Evolutionary conservation across 1,284 basidiomycete genomes (phyloP).

Genomic region (Ganoderma meredithae): DNA sequence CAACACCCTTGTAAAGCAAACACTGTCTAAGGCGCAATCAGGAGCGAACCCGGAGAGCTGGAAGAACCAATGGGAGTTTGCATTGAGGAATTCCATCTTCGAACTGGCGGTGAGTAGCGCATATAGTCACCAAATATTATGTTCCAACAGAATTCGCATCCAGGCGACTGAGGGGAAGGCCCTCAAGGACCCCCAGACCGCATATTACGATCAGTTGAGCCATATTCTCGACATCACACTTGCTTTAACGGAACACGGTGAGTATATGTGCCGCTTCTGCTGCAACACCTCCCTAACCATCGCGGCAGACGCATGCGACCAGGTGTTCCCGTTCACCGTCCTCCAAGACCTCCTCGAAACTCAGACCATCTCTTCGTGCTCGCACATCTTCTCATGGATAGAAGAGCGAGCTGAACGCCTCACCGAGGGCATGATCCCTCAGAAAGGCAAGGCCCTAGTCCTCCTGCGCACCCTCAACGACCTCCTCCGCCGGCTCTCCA

Average conservation of each 20-base stretch:
- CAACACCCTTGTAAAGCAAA: conserved; percentile 55
- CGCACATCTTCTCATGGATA: conserved; percentile 86
- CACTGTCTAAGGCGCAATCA: conserved; percentile 49
- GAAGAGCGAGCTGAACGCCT: conserved; percentile 72
- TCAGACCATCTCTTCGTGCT: conserved; percentile 83
- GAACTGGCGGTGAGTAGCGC: conserved; percentile 62
- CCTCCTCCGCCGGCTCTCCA: conserved; percentile 83
- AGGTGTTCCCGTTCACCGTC: conserved; percentile 63
- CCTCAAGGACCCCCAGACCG: conserved; percentile 51
- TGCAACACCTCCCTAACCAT: background rate
- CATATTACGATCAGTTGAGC: conserved; percentile 69
- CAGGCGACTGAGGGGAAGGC: conserved; percentile 72
- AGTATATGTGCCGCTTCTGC: conserved; percentile 33
- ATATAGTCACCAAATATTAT: background rate
- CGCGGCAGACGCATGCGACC: conserved; percentile 58
- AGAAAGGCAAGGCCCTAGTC: conserved; percentile 87
- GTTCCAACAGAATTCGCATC: background rate
- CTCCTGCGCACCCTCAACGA: conserved; percentile 88
- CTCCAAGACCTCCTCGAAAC: conserved; percentile 82
- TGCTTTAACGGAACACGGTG: conserved; percentile 77
- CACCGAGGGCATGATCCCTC: conserved; percentile 79
- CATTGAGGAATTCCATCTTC: conserved; percentile 73
- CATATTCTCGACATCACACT: conserved; percentile 74
- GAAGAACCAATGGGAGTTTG: conserved; percentile 76
- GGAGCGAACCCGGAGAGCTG: conserved; percentile 61